phyloP scores from a whole-genome alignment of 2,329 filamentous ascomycete species.

The Acephala macrosclerotiorum region DNA sequence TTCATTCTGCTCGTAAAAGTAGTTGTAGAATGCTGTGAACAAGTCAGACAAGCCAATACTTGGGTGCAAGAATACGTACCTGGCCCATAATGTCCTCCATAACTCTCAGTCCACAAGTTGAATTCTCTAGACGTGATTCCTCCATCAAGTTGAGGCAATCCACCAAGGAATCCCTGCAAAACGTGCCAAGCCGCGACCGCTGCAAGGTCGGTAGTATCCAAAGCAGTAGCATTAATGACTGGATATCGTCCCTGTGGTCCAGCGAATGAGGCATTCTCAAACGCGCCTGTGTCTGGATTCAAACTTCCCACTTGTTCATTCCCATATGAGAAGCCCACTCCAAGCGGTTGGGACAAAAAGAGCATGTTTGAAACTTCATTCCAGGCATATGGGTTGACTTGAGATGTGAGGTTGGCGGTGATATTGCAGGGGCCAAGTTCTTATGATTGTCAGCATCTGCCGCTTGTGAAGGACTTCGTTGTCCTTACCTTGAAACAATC shows the following conservation, averaged over 20 bases:
- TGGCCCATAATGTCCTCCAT: constrained; percentile 72
- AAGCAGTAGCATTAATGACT: constrained; percentile 51
- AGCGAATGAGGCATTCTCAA: constrained; percentile 32
- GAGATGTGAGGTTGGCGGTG: constrained; percentile 39
- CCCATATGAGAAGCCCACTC: constrained; percentile 73
- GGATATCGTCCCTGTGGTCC: constrained; percentile 35
- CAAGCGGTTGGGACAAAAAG: constrained; percentile 65
- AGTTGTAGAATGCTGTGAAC: constrained; percentile 56
- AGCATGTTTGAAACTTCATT: constrained; percentile 62
- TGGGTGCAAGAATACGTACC: constrained; percentile 8
- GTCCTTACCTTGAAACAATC: constrained; percentile 52
- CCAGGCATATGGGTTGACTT: constrained; percentile 66
- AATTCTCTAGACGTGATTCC: constrained; percentile 43
- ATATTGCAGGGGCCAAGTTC: constrained; percentile 52
- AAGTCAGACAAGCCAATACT: neutral
- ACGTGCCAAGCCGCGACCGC: constrained; percentile 62
- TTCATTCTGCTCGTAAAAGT: constrained; percentile 66
- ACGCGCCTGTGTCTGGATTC: constrained; percentile 25
- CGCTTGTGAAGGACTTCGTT: neutral
- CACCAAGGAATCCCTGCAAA: constrained; percentile 60
- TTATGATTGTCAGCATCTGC: constrained; percentile 2
- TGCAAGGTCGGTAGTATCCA: constrained; percentile 63
- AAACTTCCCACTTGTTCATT: constrained; percentile 37
- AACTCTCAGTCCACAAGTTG: constrained; percentile 66
- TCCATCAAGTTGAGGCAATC: constrained; percentile 48